A percentile compares a stretch with the other conserved stretches of the same genome.
Conservation (phyloP, 2,329 filamentous ascomycete genomes). For the Verticillium isaacii region DNA sequence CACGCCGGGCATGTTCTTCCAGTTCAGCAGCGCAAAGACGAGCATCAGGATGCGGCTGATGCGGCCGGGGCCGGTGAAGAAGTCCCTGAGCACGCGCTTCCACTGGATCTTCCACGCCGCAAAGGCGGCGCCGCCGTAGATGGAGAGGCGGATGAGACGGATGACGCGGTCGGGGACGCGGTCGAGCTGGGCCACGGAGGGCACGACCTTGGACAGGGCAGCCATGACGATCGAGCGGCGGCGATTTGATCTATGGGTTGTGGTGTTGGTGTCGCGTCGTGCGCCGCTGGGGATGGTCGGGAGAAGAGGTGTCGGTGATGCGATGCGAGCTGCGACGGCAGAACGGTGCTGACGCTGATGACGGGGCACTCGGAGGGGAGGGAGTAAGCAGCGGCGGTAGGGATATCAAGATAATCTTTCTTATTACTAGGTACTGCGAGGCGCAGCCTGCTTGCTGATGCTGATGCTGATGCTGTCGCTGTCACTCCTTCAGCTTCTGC, state of each 20-base stretch:
- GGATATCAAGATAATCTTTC: background rate
- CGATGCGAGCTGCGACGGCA: slow-evolving; percentile 26
- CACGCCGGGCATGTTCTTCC: slow-evolving; percentile 69
- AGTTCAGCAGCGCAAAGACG: slow-evolving; percentile 56
- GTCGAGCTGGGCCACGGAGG: slow-evolving; percentile 14
- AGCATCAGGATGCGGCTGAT: slow-evolving; percentile 48
- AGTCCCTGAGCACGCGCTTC: slow-evolving; percentile 29
- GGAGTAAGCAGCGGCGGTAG: slow-evolving; percentile 1
- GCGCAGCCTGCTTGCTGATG: too few relatives aligned
- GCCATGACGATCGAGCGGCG: background rate
- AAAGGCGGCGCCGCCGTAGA: slow-evolving; percentile 39
- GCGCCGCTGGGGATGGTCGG: background rate
- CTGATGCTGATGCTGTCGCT: too few relatives aligned
- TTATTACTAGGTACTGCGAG: background rate
- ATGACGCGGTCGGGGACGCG: slow-evolving; percentile 19
- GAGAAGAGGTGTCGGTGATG: slow-evolving; percentile 9
- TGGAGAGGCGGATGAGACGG: slow-evolving; percentile 30
- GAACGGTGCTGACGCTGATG: slow-evolving; percentile 34
- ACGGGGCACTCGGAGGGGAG: slow-evolving; percentile 36
- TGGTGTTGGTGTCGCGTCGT: background rate
- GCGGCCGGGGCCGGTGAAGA: slow-evolving; percentile 50
- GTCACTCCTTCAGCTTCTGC: too few relatives aligned
- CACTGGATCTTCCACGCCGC: slow-evolving; percentile 41
- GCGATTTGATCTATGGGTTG: background rate
- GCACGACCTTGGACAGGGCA: slow-evolving; percentile 11